Evolutionary conservation across 2,329 filamentous ascomycete genomes (phyloP).

Genomic region (Xylariaceae sp.): DNA sequence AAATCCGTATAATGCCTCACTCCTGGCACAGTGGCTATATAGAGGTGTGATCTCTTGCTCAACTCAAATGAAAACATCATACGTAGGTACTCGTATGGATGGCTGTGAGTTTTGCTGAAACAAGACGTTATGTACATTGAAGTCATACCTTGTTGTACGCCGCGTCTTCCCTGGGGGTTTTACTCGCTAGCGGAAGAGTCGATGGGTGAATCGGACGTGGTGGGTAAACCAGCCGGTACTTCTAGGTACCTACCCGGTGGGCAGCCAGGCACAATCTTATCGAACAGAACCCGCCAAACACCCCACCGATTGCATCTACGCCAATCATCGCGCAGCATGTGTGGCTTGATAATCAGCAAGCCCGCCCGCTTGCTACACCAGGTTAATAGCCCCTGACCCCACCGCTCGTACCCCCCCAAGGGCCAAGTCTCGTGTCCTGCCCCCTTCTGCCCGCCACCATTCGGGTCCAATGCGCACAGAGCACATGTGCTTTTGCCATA

Average conservation of each 20-base stretch:
- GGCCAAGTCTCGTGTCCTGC: background rate
- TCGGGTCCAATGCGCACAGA: slow-evolving; percentile 12
- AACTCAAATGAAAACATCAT: too few species aligned
- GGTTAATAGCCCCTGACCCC: slow-evolving; percentile 6
- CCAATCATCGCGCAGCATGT: background rate
- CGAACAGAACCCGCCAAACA: background rate
- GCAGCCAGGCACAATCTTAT: background rate
- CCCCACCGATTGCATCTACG: background rate
- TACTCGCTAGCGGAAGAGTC: background rate
- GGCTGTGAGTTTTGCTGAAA: background rate
- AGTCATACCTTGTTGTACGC: background rate
- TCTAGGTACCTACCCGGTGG: background rate
- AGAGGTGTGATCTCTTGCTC: too few species aligned
- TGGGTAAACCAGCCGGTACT: background rate
- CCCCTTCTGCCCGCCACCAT: slow-evolving; percentile 7
- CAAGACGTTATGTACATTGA: background rate
- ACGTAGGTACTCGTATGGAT: background rate
- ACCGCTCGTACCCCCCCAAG: slow-evolving; percentile 3
- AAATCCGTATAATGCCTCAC: background rate
- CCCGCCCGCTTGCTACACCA: background rate
- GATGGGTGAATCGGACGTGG: background rate
- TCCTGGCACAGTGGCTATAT: background rate
- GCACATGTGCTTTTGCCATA: slow-evolving; percentile 14
- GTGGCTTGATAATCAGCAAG: slow-evolving; percentile 14
- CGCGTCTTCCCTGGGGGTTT: background rate